Evolutionary conservation across 2,329 filamentous ascomycete genomes (phyloP), one percentile per base, ranked within the genome.

Genomic region (Eutypa lata): DNA sequence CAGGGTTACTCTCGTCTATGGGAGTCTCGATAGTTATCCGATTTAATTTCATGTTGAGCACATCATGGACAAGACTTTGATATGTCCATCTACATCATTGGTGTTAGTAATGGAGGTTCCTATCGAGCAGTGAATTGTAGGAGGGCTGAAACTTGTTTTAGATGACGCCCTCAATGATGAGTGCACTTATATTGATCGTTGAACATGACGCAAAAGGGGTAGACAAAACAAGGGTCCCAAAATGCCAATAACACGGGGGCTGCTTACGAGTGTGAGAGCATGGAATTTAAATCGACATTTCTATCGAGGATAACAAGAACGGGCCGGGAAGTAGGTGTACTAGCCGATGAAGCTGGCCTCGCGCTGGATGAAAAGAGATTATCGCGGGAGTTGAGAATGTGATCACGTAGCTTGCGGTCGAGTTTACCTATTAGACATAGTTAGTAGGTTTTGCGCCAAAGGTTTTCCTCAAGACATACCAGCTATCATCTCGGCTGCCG

Each of bases 361-460:
- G 86, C 79, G 53, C 72, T 75, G 18, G 75, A 73, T 0, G 91
- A 95, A 71, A 99, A 99, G 4, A 99, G 82, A 66, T 97, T 97
- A 68, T 97, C 93, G 75, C 97, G 97, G 13, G 93, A 96, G 72
- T 97, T 97, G 57, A 99, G 81, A 50, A 97, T 90, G 69, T 99
- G 94, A 66, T 99, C 94, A 65, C 94, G 87, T 21, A 99, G 83
- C 71, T 97, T 99, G 55, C 94, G 87, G 69, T 99, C 94, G 22
- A 99, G 84, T 67, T 96, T 96, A 14, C 90, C 89, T 14, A 24
- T 45, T 31, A 14, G 6, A 14, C 2, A n/a, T n/a, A 11, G 16
- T 45, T 45, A 45, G n/a, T 14, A 42, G 3, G 18, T 10, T 21
- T 14, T 21, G 19, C 13, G 19, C 2, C 7, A 11, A 14, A 22